Evolutionary conservation across 169 alveolate genomes (phyloP).

Genomic region (Plasmodium vinckei): DNA sequence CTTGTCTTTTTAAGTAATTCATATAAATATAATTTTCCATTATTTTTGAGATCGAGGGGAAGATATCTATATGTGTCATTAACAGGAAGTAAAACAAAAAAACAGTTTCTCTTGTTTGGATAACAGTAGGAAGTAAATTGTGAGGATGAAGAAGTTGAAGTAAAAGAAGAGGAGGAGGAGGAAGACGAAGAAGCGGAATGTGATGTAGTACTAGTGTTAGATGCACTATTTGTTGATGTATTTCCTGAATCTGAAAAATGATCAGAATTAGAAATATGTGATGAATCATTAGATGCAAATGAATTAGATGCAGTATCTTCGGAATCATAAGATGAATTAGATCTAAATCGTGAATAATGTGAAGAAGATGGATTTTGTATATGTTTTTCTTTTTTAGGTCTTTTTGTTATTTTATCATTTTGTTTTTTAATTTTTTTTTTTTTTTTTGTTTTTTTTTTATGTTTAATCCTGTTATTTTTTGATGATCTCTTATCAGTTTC

Average conservation of each 20-base stretch:
- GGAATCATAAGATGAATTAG: not conserved
- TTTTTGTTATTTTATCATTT: not conserved
- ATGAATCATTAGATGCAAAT: too few relatives aligned
- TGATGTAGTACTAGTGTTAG: slow-evolving; percentile 12
- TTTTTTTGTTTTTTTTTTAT: too few relatives aligned
- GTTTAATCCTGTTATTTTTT: too few relatives aligned
- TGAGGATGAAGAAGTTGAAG: slow-evolving; percentile 18
- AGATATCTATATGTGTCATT: slow-evolving; percentile 55
- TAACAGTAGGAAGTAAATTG: slow-evolving; percentile 28
- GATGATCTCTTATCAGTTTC: too few relatives aligned
- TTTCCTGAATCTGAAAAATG: too few relatives aligned
- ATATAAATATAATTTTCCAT: slow-evolving; percentile 34
- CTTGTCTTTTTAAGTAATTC: slow-evolving; percentile 61
- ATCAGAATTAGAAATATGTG: too few relatives aligned
- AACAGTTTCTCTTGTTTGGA: slow-evolving; percentile 47
- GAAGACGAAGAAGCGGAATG: slow-evolving; percentile 11
- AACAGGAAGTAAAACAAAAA: slow-evolving; percentile 24
- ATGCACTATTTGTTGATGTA: not conserved
- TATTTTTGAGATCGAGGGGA: slow-evolving; percentile 44
- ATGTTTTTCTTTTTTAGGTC: slow-evolving; percentile 1
- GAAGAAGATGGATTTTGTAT: not conserved
- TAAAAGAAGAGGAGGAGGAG: slow-evolving; percentile 14
- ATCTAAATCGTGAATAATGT: not conserved
- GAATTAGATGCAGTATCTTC: too few relatives aligned
- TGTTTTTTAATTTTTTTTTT: too few relatives aligned